Conservation (phyloP, 2,329 filamentous ascomycete genomes). For the Fusarium dlaminii region DNA sequence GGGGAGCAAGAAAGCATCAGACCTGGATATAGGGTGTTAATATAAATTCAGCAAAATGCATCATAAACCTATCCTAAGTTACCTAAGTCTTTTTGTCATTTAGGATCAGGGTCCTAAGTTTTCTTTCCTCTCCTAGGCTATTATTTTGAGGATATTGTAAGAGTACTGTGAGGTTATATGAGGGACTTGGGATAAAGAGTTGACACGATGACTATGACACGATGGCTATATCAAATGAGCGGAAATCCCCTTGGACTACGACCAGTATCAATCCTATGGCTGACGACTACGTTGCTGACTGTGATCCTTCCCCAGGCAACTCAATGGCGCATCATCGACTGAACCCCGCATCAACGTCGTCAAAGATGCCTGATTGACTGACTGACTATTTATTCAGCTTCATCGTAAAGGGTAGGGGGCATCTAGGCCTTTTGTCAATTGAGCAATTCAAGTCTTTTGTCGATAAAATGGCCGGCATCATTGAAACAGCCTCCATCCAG, state of each 20-base stretch:
- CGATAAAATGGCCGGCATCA: slow-evolving; percentile 49
- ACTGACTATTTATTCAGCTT: neutral
- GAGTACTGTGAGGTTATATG: neutral
- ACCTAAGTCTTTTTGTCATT: neutral
- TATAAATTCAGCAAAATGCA: neutral
- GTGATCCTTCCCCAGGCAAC: slow-evolving; percentile 2
- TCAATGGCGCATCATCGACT: neutral
- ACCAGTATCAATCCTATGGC: neutral
- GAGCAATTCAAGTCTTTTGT: neutral
- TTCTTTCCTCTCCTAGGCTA: neutral
- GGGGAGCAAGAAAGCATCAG: neutral
- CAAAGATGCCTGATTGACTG: slow-evolving; percentile 5
- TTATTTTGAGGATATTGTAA: neutral
- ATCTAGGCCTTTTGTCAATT: neutral
- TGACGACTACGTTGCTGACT: slow-evolving; percentile 14
- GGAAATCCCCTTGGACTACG: neutral
- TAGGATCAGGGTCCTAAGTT: neutral
- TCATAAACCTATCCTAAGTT: neutral
- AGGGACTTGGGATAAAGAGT: neutral
- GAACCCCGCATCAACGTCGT: slow-evolving; percentile 19
- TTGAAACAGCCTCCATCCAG: slow-evolving; percentile 52
- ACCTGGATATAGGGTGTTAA: neutral
- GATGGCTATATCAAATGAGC: neutral
- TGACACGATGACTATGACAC: no score
- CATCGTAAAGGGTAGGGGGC: neutral